Percentiles rank a stretch among this genome's conserved stretches.
phyloP scores from a whole-genome alignment of 202 grass and related monocot genomes.

The Musa balbisiana region DNA sequence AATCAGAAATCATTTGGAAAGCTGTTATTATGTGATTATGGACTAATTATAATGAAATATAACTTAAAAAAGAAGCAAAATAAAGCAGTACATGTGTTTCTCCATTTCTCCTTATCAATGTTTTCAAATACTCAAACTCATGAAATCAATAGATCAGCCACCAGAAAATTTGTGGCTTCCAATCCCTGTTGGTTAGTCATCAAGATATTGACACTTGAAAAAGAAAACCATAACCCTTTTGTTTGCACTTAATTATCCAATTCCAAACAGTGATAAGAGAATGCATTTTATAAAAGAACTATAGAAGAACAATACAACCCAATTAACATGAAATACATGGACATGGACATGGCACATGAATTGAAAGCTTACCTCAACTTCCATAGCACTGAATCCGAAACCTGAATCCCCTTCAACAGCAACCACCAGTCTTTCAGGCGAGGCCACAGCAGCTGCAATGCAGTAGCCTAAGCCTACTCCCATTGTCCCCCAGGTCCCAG shows the following conservation, averaged over 20 bases:
- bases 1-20: neutral
- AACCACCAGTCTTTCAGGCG: conserved; percentile 62
- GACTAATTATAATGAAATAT: neutral
- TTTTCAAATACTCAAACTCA: too few relatives aligned
- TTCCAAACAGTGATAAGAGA: neutral
- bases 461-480: conserved; percentile 90
- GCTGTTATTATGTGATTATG: neutral
- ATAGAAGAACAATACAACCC: neutral
- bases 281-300: neutral
- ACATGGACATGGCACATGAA: neutral
- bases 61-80: neutral
- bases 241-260: neutral
- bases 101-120: neutral
- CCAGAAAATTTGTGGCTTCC: neutral
- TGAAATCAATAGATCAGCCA: neutral
- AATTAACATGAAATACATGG: neutral
- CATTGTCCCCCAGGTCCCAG: conserved; percentile 97
- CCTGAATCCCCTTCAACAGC: conserved; percentile 96
- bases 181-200: neutral
- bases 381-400: conserved; percentile 95
- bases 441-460: conserved; percentile 69
- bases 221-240: neutral
- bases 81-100: neutral
- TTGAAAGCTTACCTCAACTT: conserved; percentile 67
- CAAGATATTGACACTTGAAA: neutral